Evolutionary conservation across 345 rosid species (phyloP), one percentile per base, ranked within the genome.

Genomic region (Eutrema yunnanense): DNA sequence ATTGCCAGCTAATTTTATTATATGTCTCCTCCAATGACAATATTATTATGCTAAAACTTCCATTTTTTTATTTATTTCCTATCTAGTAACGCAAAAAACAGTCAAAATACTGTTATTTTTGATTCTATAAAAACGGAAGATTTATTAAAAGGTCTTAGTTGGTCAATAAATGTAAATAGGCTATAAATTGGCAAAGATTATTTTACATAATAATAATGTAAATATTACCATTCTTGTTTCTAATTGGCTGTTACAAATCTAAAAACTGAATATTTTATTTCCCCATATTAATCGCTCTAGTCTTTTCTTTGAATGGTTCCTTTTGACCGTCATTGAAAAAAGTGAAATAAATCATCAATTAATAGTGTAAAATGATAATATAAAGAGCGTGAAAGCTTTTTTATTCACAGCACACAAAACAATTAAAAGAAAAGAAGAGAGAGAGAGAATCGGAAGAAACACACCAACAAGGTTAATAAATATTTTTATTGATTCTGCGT

Each of bases 1-100:
- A 49, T 22, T 71, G 80, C 65, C 83, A 79, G 85, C 82, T 82
- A 26, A 63, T 60, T 66, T 53, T 63, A 3, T 8, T 13, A 44
- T 49, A 11, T 57, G 34, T 54, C 11, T 55, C 38, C 64, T 19
- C 56, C 58, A 32, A 22, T 53, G 8, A 7, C 46, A 66, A 53
- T 37, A 38, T 29, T 73, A 40, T 73, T 73, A 40, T 73, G 43
- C 34, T 41, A 47, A 41, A 50, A 62, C 41, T 40, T 30, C 29
- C 0, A 3, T 16, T 33, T 32, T 3, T 16, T 11, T 49, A 3
- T n/a, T 7, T 14, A 40, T 6, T 3, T 14, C 2, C 27, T 32
- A 36, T 6, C 4, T 6, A 9, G 62, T 74, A 74, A 74, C 62
- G 62, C 56, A 60, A 41, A 33, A 36, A 11, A 69, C 33, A 54